Evolutionary conservation across 2,329 filamentous ascomycete genomes (phyloP).

Genomic region (Exophiala xenobiotica): DNA sequence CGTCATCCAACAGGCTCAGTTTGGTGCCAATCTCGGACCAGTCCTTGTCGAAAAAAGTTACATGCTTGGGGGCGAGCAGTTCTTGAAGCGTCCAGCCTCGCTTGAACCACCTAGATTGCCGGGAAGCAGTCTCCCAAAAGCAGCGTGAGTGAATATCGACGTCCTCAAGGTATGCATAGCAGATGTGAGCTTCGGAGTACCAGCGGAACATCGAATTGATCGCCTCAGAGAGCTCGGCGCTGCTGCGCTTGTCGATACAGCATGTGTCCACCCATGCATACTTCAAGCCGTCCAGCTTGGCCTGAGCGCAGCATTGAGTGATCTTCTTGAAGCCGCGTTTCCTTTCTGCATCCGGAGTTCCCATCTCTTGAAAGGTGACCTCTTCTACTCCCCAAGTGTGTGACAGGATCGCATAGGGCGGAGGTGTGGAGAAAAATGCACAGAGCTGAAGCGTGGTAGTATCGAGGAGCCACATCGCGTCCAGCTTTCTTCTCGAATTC

Average conservation of each 20-base stretch:
- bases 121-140: not conserved
- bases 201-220: conserved; percentile 33
- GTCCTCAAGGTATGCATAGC: conserved; percentile 26
- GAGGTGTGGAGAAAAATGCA: not conserved
- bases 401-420: conserved; percentile 24
- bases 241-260: conserved; percentile 30
- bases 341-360: not conserved
- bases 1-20: not conserved
- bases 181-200: conserved; percentile 24
- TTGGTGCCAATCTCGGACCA: not conserved
- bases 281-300: not conserved
- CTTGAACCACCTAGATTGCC: not conserved
- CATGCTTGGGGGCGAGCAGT: not conserved
- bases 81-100: conserved; percentile 1
- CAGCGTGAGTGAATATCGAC: not conserved
- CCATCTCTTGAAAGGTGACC: conserved; percentile 13
- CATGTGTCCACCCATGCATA: conserved; percentile 32
- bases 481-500: not conserved
- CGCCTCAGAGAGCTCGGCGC: conserved; percentile 27
- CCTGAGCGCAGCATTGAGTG: not conserved
- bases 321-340: not conserved
- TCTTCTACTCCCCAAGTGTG: conserved; percentile 24
- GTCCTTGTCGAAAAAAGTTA: not conserved
- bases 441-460: not conserved
- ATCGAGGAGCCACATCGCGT: not conserved